phyloP scores from a whole-genome alignment of 1,284 basidiomycete species.

The Cryptococcus sp. region DNA sequence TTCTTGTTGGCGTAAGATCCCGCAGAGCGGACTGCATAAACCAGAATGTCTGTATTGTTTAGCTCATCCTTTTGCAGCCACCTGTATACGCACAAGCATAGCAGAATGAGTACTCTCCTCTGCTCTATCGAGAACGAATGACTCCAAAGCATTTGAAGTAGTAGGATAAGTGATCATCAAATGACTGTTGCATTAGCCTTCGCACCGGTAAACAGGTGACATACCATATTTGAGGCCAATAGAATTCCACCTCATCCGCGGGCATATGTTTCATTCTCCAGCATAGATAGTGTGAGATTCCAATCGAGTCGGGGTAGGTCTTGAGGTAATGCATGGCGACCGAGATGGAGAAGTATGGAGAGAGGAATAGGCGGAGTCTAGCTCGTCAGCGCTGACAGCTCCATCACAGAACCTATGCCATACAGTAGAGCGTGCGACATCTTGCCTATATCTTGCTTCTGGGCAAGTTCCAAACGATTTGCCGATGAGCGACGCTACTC shows the following conservation, averaged over 20 bases:
- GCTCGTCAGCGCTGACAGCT: background rate
- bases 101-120: constrained; percentile 89
- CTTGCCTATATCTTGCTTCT: background rate
- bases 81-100: constrained; percentile 78
- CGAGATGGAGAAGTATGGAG: constrained; percentile 86
- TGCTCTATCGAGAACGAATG: constrained; percentile 79
- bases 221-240: constrained; percentile 95
- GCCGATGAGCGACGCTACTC: too few species aligned
- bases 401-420: constrained; percentile 2
- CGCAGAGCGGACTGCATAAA: constrained; percentile 94
- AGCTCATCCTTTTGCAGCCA: constrained; percentile 6
- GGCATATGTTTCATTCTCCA: constrained; percentile 72
- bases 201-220: constrained; percentile 12
- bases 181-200: constrained; percentile 57
- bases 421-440: constrained; percentile 38
- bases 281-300: constrained; percentile 93
- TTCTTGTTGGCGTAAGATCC: constrained; percentile 65
- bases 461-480: too few species aligned
- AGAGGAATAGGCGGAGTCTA: constrained; percentile 76
- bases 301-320: constrained; percentile 85
- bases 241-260: constrained; percentile 77
- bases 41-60: constrained; percentile 72
- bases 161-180: constrained; percentile 85
- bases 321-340: constrained; percentile 85
- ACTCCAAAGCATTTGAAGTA: constrained; percentile 82